Conservation (phyloP, 805 yeast genomes). For the Schizosaccharomyces lindneri region DNA sequence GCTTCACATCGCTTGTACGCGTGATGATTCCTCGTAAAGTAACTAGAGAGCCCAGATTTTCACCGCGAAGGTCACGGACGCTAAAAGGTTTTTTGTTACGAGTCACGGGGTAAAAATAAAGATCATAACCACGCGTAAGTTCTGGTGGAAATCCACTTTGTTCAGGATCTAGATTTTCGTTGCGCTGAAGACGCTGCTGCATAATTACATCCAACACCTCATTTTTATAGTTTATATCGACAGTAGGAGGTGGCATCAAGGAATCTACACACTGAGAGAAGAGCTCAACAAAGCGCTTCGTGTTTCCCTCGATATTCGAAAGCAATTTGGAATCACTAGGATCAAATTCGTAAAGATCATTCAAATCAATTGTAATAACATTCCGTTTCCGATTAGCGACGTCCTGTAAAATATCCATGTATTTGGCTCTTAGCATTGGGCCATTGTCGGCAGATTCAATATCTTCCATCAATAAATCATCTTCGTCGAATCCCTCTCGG, state of each 20-base stretch:
- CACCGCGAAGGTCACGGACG: conserved; percentile 74
- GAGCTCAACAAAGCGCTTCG: conserved; percentile 56
- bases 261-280: conserved; percentile 55
- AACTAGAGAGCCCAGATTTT: conserved; percentile 59
- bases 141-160: conserved; percentile 48
- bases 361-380: conserved; percentile 49
- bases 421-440: not conserved
- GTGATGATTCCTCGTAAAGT: conserved; percentile 88
- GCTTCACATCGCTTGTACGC: conserved; percentile 88
- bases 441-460: not conserved
- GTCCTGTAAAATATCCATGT: conserved; percentile 20
- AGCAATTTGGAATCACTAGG: conserved; percentile 20
- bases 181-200: conserved; percentile 70
- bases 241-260: conserved; percentile 68
- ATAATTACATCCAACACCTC: conserved; percentile 82
- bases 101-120: conserved; percentile 64
- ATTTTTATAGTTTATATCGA: conserved; percentile 52
- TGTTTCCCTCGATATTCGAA: conserved; percentile 40
- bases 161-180: conserved; percentile 52
- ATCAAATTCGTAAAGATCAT: conserved; percentile 57
- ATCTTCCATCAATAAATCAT: not conserved
- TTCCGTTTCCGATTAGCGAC: conserved; percentile 63
- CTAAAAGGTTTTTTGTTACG: conserved; percentile 37
- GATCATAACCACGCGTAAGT: conserved; percentile 60
- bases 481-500: not conserved